Evolutionary conservation across 164 flowering plant species (phyloP).

Genomic region (Annona cherimola): DNA sequence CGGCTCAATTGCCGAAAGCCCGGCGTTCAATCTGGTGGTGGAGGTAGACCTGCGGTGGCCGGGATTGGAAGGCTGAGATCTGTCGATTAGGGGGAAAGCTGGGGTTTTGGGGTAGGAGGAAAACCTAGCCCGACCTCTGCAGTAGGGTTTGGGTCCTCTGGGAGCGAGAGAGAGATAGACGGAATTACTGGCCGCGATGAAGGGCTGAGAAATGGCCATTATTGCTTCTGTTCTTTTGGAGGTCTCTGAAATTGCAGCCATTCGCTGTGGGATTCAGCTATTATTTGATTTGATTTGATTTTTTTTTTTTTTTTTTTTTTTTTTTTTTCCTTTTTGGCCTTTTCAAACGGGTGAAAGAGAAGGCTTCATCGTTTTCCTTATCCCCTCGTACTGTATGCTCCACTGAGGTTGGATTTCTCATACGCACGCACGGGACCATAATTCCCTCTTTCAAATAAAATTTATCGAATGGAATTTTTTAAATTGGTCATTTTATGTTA

Average conservation of each 20-base stretch:
- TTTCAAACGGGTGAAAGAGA: no score
- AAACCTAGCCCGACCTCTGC: constrained; percentile 1
- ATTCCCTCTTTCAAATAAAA: no score
- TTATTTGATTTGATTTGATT: no score
- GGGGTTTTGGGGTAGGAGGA: constrained; percentile 2
- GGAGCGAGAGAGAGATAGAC: not conserved
- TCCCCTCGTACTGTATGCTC: no score
- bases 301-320: not conserved
- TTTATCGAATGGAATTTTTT: no score
- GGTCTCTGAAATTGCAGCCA: not conserved
- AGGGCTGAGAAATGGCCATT: not conserved
- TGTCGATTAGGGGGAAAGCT: not conserved
- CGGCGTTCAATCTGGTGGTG: constrained; percentile 45
- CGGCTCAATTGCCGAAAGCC: constrained; percentile 70
- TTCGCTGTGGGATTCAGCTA: not conserved
- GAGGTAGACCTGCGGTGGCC: constrained; percentile 3
- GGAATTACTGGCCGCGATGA: not conserved
- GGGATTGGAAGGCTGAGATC: constrained; percentile 7
- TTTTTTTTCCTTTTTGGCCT: no score
- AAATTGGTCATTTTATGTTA: no score
- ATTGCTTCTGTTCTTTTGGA: not conserved
- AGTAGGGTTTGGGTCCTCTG: not conserved
- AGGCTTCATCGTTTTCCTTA: no score
- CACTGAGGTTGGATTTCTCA: no score
- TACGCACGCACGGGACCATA: no score